Percentiles rank a stretch among this genome's conserved stretches.
phyloP scores from a whole-genome alignment of 345 rosid genomes.

The Xanthoceras sorbifolium region DNA sequence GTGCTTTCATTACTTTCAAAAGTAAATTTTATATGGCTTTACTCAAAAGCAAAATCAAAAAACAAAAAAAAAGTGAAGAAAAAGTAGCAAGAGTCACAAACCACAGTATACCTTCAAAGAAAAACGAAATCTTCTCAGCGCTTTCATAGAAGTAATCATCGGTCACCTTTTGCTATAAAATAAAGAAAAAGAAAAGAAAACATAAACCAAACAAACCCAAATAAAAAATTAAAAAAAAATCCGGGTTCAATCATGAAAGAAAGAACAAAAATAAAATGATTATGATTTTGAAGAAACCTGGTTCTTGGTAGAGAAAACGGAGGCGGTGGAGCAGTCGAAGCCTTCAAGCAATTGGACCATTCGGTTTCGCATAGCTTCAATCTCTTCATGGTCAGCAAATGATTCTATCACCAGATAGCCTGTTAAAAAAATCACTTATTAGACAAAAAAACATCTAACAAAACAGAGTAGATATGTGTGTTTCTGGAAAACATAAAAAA shows the following conservation, averaged over 20 bases:
- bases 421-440: conserved; percentile 13
- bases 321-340: conserved; percentile 64
- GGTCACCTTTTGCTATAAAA: conserved; percentile 49
- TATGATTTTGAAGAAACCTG: too few relatives aligned
- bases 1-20: background rate
- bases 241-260: background rate
- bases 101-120: conserved; percentile 94
- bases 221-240: background rate
- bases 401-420: conserved; percentile 85
- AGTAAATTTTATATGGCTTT: too few relatives aligned
- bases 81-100: background rate
- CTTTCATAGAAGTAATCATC: conserved; percentile 89
- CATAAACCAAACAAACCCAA: background rate
- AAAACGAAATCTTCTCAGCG: conserved; percentile 79
- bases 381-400: conserved; percentile 64
- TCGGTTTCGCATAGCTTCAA: conserved; percentile 62
- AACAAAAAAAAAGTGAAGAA: background rate
- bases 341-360: conserved; percentile 62
- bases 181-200: background rate
- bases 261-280: too few relatives aligned
- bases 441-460: background rate
- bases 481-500: background rate
- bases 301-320: conserved; percentile 86
- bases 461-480: background rate
- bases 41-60: background rate